These are phyloP conservation scores for Bruguiera parviflora DNA, from an alignment of 345 rosid species.

Conservation along the genomic window DNA sequence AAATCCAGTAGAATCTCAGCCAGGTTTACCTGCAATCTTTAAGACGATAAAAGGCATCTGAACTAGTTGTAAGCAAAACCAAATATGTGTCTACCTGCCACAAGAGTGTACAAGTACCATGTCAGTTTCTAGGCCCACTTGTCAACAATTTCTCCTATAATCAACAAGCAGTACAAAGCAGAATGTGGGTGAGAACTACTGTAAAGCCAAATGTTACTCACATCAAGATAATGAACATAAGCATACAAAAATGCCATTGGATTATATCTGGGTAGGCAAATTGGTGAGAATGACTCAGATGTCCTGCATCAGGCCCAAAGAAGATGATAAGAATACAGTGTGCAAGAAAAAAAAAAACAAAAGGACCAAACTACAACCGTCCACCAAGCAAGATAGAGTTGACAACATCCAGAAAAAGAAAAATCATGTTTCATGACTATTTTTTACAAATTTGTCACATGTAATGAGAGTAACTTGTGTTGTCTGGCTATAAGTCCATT, in stretches of 20 bases:
- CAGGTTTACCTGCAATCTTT: constrained; percentile 86
- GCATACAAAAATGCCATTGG: constrained; percentile 93
- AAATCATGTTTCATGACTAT: too few relatives aligned
- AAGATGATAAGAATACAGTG: constrained; percentile 8
- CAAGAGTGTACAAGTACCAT: constrained; percentile 15
- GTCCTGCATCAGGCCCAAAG: constrained; percentile 57
- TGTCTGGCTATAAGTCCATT: neutral
- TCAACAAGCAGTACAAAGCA: neutral
- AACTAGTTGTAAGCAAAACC: constrained; percentile 87
- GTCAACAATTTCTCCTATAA: constrained; percentile 3
- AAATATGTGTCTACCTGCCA: constrained; percentile 88
- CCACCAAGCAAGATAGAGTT: neutral
- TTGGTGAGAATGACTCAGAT: constrained; percentile 96
- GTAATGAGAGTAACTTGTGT: too few relatives aligned
- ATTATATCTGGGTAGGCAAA: constrained; percentile 96
- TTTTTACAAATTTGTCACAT: too few relatives aligned
- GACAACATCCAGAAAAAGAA: too few relatives aligned
- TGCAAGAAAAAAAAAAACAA: neutral
- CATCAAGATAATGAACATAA: constrained; percentile 89
- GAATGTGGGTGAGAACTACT: neutral
- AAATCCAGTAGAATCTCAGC: neutral
- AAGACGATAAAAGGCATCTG: constrained; percentile 93
- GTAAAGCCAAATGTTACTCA: constrained; percentile 44
- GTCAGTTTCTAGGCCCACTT: constrained; percentile 11
- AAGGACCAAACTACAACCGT: neutral